Conservation (phyloP, 352 stramenopile species). For the Peronospora belbahrii region DNA sequence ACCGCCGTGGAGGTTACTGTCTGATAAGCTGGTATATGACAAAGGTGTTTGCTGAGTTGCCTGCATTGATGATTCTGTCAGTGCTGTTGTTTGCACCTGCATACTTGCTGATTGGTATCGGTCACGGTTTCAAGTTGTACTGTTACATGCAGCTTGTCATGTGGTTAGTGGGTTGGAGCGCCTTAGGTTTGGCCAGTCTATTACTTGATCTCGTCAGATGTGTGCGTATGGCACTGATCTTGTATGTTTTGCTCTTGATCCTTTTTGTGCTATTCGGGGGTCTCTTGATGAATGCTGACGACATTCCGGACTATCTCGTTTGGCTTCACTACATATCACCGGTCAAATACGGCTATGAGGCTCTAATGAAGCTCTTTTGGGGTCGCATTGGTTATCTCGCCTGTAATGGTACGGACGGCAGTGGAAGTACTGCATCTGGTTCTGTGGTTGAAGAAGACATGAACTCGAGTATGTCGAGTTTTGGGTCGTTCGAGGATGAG, state of each 20-base stretch:
- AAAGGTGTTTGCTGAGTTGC: conserved; percentile 32
- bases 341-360: conserved; percentile 34
- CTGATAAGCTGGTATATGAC: conserved; percentile 29
- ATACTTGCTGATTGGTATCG: conserved; percentile 40
- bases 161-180: conserved; percentile 29
- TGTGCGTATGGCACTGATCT: conserved; percentile 21
- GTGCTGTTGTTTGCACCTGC: conserved; percentile 33
- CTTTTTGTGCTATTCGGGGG: conserved; percentile 42
- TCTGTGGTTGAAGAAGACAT: too few relatives aligned
- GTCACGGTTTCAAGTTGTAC: conserved; percentile 35
- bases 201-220: conserved; percentile 30
- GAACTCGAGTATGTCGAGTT: conserved; percentile 13
- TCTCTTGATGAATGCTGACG: conserved; percentile 37
- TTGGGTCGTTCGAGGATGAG: conserved; percentile 10
- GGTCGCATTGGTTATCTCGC: conserved; percentile 17
- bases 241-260: conserved; percentile 26
- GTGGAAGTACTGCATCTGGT: too few relatives aligned
- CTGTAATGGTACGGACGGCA: conserved; percentile 12
- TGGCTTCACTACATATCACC: conserved; percentile 56
- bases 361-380: conserved; percentile 40
- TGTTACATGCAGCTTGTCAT: conserved; percentile 44
- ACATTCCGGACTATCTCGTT: conserved; percentile 43
- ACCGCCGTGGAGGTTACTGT: conserved; percentile 21
- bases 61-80: conserved; percentile 31
- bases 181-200: conserved; percentile 24